Base-by-base conservation (phyloP, 176 grass and related monocot genomes). In the Oryza glaberrima region DNA sequence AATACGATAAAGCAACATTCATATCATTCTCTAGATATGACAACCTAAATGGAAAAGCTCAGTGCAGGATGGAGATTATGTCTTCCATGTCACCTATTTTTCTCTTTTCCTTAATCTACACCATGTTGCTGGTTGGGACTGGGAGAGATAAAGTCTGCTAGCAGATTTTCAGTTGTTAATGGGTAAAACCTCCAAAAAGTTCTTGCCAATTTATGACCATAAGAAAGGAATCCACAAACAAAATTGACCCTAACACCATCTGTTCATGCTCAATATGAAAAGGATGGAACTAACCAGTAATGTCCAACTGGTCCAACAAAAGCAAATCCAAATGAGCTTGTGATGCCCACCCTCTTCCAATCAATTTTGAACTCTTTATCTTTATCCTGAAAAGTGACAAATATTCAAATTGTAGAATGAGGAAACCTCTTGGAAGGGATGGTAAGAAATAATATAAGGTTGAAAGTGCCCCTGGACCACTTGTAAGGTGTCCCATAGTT, bases 311-410 rank as follows among this genome's bases (percentile, higher is more conserved):
- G 96, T 77, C 93, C 96, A 79, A 96, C 91, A 75, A 96, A 94
- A 89, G 93, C 94, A 88, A 94, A 92, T 70, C 96, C 96, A 79
- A 96, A 96, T 74, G 91, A 96, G 69, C 96, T 99, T 73, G 94
- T 96, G 70, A 93, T 92, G 20, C 85, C 96, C 25, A 89, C 93
- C 47, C 96, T 94, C 82, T 64, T 99, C 96, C 96, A 99, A 91
- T 94, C 87, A 77, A 99, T 84, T 87, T 96, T 96, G 64, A 99
- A 90, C 34, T 96, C 90, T 86, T 92, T 88, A 86, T 94, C 75
- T 86, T 89, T 86, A 69, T 82, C 86, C 89, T 94, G 88, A 90
- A 87, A 88, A 79, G 40, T 4, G 70, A 6, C 23, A 90, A 90
- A 1, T 52, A 52, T 56, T 30, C 7, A 81, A 28, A 68, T 14